These are phyloP conservation scores for Flaveria ramosissima DNA, from an alignment of 129 eudicot genomes.

Conservation along the genomic window DNA sequence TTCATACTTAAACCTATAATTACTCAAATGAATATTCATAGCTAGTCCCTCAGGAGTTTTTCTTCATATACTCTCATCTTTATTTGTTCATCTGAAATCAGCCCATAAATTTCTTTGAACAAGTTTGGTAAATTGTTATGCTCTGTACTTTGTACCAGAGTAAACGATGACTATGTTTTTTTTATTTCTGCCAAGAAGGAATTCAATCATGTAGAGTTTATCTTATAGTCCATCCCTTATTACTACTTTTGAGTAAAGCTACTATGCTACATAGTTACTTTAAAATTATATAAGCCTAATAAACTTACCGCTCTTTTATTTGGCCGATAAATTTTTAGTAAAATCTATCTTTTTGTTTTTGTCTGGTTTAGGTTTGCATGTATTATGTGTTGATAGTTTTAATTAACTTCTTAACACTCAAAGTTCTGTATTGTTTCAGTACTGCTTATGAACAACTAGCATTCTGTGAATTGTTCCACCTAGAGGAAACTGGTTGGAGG, in stretches of 20 bases:
- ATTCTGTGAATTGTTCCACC: slow-evolving; percentile 83
- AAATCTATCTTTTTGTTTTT: not conserved
- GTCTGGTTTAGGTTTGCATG: slow-evolving; percentile 4
- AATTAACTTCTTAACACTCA: slow-evolving; percentile 1
- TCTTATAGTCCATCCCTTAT: not conserved
- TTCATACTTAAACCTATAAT: too few species aligned
- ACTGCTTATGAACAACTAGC: slow-evolving; percentile 65
- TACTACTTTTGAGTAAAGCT: slow-evolving; percentile 6
- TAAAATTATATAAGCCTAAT: not conserved
- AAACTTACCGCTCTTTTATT: not conserved
- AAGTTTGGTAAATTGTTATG: slow-evolving; percentile 9
- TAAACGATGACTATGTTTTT: too few species aligned
- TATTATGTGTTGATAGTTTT: not conserved
- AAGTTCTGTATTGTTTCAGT: slow-evolving; percentile 48
- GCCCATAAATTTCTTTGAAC: not conserved
- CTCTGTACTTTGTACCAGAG: not conserved
- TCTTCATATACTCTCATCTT: not conserved
- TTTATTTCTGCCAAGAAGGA: not conserved
- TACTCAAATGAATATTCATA: too few species aligned
- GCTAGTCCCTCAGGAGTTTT: not conserved
- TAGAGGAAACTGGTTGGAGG: slow-evolving; percentile 90
- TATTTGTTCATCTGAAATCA: not conserved
- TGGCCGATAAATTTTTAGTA: not conserved
- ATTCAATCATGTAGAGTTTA: not conserved
- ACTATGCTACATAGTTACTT: not conserved